These are phyloP conservation scores for Croton laevigatus DNA, from an alignment of 441 rosid genomes.

Conservation along the genomic window DNA sequence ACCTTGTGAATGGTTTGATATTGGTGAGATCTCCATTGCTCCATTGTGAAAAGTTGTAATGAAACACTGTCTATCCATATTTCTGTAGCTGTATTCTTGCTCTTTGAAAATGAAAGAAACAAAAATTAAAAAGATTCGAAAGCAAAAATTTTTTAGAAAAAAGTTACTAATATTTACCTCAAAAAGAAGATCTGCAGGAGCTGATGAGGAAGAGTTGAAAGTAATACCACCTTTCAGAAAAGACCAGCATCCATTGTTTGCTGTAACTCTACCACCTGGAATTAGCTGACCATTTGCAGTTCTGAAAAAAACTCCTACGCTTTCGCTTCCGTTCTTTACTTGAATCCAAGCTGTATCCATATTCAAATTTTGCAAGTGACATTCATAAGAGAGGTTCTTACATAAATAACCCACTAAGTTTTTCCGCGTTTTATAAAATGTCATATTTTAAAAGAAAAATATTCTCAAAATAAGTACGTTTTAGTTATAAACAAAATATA, in stretches of 20 bases:
- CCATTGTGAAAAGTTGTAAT: conserved; percentile 54
- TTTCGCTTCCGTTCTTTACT: conserved; percentile 36
- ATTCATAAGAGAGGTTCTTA: too few species aligned
- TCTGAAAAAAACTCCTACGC: conserved; percentile 37
- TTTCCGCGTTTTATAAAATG: too few species aligned
- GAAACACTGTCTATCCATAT: conserved; percentile 53
- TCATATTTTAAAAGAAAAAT: too few species aligned
- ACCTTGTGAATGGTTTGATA: conserved; percentile 54
- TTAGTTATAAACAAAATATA: too few species aligned
- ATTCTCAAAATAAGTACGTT: too few species aligned
- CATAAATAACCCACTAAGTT: too few species aligned
- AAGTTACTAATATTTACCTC: conserved; percentile 31
- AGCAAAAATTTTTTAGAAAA: too few species aligned
- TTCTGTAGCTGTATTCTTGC: conserved; percentile 38
- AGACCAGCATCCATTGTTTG: conserved; percentile 72
- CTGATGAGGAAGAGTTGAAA: conserved; percentile 50
- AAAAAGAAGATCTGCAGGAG: conserved; percentile 44
- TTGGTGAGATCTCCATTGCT: conserved; percentile 70
- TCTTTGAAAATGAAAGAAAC: conserved; percentile 25
- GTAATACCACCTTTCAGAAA: conserved; percentile 63
- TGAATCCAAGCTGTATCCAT: conserved; percentile 63
- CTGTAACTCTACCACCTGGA: conserved; percentile 42
- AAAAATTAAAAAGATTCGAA: neutral
- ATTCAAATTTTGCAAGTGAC: neutral
- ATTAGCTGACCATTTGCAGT: conserved; percentile 34